Percentiles rank a stretch among this genome's conserved stretches.
Conservation (phyloP, 495 filamentous ascomycete species). For the Talaromyces trachyspermus region DNA sequence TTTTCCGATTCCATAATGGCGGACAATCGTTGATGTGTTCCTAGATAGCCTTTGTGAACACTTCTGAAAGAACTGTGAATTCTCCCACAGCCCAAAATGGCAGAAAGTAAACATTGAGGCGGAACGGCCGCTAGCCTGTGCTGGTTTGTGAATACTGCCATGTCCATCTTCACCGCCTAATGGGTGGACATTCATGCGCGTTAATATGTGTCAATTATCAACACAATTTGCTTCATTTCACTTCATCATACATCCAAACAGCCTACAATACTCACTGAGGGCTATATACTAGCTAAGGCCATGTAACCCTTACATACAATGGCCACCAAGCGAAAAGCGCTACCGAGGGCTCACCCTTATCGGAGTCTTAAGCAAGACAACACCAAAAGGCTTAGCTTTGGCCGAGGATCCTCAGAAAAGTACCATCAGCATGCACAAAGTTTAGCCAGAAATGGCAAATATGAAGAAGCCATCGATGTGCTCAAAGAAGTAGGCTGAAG, state of each 20-base stretch:
- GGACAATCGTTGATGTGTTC: not conserved
- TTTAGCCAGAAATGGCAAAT: slow-evolving; percentile 33
- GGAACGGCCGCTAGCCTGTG: not conserved
- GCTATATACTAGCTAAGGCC: not conserved
- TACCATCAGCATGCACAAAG: slow-evolving; percentile 31
- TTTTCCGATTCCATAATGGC: slow-evolving; percentile 66
- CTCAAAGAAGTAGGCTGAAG: slow-evolving; percentile 32
- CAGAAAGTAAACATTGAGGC: slow-evolving; percentile 39
- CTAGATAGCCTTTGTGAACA: too few species aligned
- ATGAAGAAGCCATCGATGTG: slow-evolving; percentile 31
- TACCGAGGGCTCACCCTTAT: not conserved
- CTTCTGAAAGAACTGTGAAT: not conserved
- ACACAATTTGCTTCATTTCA: too few species aligned
- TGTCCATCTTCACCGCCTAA: slow-evolving; percentile 5
- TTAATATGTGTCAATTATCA: too few species aligned
- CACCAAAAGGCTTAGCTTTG: slow-evolving; percentile 1
- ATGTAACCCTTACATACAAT: slow-evolving; percentile 2
- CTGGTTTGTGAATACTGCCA: too few species aligned
- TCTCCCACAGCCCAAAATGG: slow-evolving; percentile 27
- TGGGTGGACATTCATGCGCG: too few species aligned
- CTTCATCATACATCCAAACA: too few species aligned
- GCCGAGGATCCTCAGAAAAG: slow-evolving; percentile 1
- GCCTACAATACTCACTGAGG: too few species aligned
- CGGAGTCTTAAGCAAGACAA: not conserved
- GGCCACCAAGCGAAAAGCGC: slow-evolving; percentile 1